phyloP scores from a whole-genome alignment of 2,329 filamentous ascomycete species.

The Fusarium mundagurra region DNA sequence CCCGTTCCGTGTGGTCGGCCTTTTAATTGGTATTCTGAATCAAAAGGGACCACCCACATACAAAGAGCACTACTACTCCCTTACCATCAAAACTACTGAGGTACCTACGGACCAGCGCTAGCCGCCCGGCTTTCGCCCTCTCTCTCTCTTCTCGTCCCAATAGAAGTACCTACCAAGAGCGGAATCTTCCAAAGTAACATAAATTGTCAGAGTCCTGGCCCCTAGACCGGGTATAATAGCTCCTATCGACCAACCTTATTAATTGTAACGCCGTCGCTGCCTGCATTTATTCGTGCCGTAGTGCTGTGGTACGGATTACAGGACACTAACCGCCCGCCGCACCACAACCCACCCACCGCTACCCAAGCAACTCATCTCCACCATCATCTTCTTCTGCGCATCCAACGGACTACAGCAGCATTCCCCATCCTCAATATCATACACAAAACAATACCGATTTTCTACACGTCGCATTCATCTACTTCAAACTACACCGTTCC shows the following conservation, averaged over 20 bases:
- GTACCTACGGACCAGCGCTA: not conserved
- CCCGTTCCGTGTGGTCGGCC: constrained; percentile 10
- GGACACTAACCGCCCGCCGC: constrained; percentile 26
- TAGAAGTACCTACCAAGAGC: not conserved
- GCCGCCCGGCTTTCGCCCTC: constrained; percentile 13
- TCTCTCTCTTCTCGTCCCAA: not conserved
- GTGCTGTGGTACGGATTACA: constrained; percentile 9
- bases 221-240: constrained; percentile 14
- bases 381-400: constrained; percentile 27
- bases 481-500: constrained; percentile 23
- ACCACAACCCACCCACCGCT: constrained; percentile 24
- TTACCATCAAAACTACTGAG: not conserved
- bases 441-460: constrained; percentile 17
- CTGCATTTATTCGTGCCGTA: not conserved
- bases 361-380: constrained; percentile 31
- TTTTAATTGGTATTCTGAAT: constrained; percentile 36
- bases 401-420: not conserved
- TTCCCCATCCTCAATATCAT: not conserved
- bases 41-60: constrained; percentile 23
- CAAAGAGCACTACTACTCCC: not conserved
- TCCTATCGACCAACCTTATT: constrained; percentile 24
- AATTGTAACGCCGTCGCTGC: constrained; percentile 24
- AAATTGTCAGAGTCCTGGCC: constrained; percentile 10
- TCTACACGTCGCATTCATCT: constrained; percentile 34
- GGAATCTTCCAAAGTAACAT: constrained; percentile 12